A percentile compares a stretch with the other conserved stretches of the same genome.
These are phyloP conservation scores for Panaeolus papilionaceus DNA, from an alignment of 768 basidiomycete genomes.

Conservation along the genomic window DNA sequence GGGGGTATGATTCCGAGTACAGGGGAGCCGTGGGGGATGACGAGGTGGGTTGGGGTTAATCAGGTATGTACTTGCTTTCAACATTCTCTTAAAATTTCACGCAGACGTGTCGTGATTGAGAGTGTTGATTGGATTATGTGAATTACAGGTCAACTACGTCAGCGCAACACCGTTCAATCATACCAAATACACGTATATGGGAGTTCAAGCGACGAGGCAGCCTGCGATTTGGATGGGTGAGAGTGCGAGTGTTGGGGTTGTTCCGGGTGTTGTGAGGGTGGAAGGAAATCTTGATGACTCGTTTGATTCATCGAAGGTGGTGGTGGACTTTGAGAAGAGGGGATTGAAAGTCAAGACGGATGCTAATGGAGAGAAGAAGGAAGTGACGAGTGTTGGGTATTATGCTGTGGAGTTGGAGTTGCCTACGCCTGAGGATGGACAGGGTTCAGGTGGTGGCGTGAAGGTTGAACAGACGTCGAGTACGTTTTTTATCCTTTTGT, in stretches of 20 bases:
- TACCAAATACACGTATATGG: constrained; percentile 61
- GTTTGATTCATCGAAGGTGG: constrained; percentile 35
- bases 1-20: constrained; percentile 83
- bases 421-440: constrained; percentile 20
- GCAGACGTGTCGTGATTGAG: too few relatives aligned
- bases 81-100: not conserved
- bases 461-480: constrained; percentile 67
- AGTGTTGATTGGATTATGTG: not conserved
- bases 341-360: constrained; percentile 46
- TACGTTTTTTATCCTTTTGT: constrained; percentile 37
- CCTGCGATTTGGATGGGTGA: constrained; percentile 94
- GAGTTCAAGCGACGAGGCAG: constrained; percentile 82
- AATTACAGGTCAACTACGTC: constrained; percentile 61
- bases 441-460: constrained; percentile 49
- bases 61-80: constrained; percentile 32
- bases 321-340: constrained; percentile 61
- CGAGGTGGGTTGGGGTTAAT: constrained; percentile 85
- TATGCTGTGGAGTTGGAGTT: constrained; percentile 61
- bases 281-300: not conserved
- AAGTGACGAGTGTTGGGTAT: constrained; percentile 58
- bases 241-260: constrained; percentile 65
- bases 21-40: constrained; percentile 85
- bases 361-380: constrained; percentile 53
- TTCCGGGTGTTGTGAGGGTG: constrained; percentile 52
- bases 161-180: constrained; percentile 76